Evolutionary conservation across 352 stramenopile species (phyloP).

Genomic region (Phytopythium mirpurense): DNA sequence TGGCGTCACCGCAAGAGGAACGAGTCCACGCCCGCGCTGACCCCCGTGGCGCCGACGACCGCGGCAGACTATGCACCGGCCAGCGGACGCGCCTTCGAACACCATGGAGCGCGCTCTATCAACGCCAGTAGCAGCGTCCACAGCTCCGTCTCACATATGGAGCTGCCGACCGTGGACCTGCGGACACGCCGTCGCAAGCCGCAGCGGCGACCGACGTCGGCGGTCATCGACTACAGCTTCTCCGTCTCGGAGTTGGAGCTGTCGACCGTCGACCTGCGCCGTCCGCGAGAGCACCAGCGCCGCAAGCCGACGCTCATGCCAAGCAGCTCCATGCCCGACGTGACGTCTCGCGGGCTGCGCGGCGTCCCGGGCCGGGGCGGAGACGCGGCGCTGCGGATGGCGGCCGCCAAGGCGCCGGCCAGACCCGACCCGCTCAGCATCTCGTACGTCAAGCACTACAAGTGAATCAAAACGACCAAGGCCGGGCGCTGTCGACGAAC

Average conservation of each 20-base stretch:
- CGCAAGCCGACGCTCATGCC: constrained; percentile 5
- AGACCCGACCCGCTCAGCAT: constrained; percentile 4
- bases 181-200: background rate
- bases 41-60: background rate
- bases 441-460: constrained; percentile 9
- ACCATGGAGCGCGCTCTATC: background rate
- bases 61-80: background rate
- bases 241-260: constrained; percentile 7
- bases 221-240: constrained; percentile 2
- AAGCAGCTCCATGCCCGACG: background rate
- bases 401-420: background rate
- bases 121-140: background rate
- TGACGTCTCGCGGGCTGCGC: background rate
- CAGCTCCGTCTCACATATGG: background rate
- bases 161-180: constrained; percentile 4
- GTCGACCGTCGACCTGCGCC: constrained; percentile 11
- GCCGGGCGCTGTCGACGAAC: too few relatives aligned
- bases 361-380: background rate
- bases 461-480: too few relatives aligned
- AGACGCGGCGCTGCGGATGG: background rate
- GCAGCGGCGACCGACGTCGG: background rate
- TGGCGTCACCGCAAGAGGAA: background rate
- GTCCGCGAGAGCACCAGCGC: background rate
- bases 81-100: background rate
- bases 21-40: background rate